Evolutionary conservation across 2,329 filamentous ascomycete species (phyloP), one percentile per base, ranked within the genome.

Genomic region (Penicillium palitans): DNA sequence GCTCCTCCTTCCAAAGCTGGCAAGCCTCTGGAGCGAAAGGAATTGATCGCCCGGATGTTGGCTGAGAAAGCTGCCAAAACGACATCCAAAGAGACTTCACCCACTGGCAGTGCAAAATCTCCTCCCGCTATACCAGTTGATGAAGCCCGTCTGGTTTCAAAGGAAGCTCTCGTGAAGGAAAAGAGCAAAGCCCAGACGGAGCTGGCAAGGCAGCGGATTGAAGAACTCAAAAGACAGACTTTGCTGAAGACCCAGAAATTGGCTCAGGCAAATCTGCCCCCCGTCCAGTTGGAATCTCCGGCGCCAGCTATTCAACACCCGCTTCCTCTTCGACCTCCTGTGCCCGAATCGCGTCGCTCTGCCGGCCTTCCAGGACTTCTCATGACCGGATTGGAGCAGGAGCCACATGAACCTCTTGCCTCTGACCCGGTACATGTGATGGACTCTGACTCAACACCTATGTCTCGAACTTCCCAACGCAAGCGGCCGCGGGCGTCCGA

Each of bases 141-240:
- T 3, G 48, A 58, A 12, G 24, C 52, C 19, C 52, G 57, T 39
- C 29, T 58, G n/a, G 54, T 51, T 5, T 60, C 66, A 29, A 72
- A 68, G 39, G 66, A 65, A 35, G 56, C 60, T 2, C 63, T 68
- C 48, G 70, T 72, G 6, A 78, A 77, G 42, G 74, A 76, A 67
- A 84, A 78, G 63, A 78, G 79, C 33, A 85, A 88, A 69, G 85
- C 84, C 19, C 84, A 91, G 63, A 96, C 90, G 60, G 90, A 90
- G 58, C 77, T 92, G 33, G 81, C 93, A 47, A 86, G 90, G 63
- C 85, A 91, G 70, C 91, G 91, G 65, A 87, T 96, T 69, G 90
- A 91, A 59, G 88, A 88, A 24, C 77, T 95, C 24, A 86, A 86
- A 65, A 87, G 85, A 57, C 75, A 73, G 62, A 74, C 74, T 52